Evolutionary conservation across 148 eudicot genomes (phyloP), one percentile per base, ranked within the genome.

Genomic region (Spergularia bocconei): DNA sequence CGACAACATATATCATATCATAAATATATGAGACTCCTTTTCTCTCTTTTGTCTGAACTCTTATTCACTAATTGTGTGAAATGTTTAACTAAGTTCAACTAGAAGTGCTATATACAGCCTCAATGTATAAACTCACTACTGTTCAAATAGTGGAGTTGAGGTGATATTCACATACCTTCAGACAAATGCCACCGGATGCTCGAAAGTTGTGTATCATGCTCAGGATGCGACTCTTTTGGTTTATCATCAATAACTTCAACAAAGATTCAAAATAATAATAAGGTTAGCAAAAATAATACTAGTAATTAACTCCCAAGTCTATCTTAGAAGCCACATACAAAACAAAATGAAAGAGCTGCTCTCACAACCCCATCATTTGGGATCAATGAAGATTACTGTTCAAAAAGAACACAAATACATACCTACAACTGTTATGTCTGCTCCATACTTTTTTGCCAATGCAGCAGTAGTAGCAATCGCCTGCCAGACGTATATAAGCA

Each of bases 401-500:
- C 17, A 75, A 47, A 71, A 62, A 0, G 36, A 19, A 19, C 65
- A 67, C 36, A 29, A 67, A 11, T 21, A 71, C 94, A 62, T 86
- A 95, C 99, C 99, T 50, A 95, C 91, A 61, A 95, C 96, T 72
- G 99, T 95, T 77, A 95, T 91, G 56, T 92, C 97, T 75, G 98
- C 98, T 36, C 97, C 98, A 79, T 92, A 95, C 83, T 92, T 95
- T 81, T 92, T 95, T 11, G 96, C 97, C 87, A 95, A 83, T 78
- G 98, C 91, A 86, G 98, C 88, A 82, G 90, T 82, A 65, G 99
- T 92, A 25, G 97, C 88, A 75, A 93, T 88, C 56, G 99, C 99
- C 98, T 92, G 84, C 74, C 25, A 65, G 75, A 25, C 33, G 29
- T 77, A 13, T 80, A 72, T 15, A 53, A 67, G 55, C 20, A 44